Evolutionary conservation across 805 yeast genomes (phyloP).

Genomic region (Starmerella vitae): DNA sequence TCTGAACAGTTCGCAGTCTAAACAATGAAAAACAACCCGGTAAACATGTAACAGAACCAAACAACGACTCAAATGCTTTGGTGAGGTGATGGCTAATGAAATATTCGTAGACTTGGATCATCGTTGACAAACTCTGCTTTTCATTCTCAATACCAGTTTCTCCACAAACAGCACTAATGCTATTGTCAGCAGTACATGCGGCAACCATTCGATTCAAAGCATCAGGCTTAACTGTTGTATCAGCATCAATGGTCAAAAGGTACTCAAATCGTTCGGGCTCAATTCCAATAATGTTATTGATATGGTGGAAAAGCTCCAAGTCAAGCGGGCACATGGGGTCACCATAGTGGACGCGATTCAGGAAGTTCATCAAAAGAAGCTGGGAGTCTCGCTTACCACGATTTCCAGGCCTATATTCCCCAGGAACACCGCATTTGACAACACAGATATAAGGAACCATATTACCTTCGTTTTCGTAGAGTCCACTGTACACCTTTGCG

Average conservation of each 20-base stretch:
- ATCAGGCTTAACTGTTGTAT: constrained; percentile 42
- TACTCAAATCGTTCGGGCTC: constrained; percentile 49
- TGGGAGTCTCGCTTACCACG: constrained; percentile 57
- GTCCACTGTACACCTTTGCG: constrained; percentile 51
- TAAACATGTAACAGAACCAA: constrained; percentile 51
- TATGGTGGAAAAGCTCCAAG: constrained; percentile 39
- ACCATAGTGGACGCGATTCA: constrained; percentile 46
- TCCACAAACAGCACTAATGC: constrained; percentile 48
- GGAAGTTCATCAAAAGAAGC: constrained; percentile 42
- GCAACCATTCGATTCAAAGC: constrained; percentile 44
- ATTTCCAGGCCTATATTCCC: constrained; percentile 45
- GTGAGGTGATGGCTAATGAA: constrained; percentile 52
- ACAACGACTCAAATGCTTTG: constrained; percentile 47
- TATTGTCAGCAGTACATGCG: constrained; percentile 45
- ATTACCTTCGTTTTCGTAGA: constrained; percentile 42
- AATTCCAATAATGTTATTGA: constrained; percentile 45
- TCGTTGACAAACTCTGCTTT: constrained; percentile 41
- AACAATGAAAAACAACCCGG: constrained; percentile 57
- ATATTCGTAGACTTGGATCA: constrained; percentile 51
- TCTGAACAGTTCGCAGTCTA: constrained; percentile 35
- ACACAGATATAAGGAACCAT: constrained; percentile 41
- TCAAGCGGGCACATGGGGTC: constrained; percentile 48
- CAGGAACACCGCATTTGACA: constrained; percentile 45
- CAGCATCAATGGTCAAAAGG: constrained; percentile 50
- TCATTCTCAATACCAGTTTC: constrained; percentile 49